Base-by-base conservation (phyloP, 2,329 filamentous ascomycete genomes). In the Fusarium nygamai region DNA sequence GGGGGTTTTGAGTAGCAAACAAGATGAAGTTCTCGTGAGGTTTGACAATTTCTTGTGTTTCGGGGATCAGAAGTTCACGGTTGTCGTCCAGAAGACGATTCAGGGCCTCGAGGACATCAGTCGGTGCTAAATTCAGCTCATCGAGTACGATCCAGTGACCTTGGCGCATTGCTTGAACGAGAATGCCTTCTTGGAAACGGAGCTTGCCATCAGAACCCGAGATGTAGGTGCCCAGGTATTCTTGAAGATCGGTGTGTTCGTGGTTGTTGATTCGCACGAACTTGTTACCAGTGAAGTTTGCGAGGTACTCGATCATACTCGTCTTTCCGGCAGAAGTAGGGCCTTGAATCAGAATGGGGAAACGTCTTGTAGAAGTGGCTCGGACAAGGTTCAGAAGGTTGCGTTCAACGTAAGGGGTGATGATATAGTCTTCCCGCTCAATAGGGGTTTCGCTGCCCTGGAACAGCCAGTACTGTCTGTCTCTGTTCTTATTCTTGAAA, bases 191-290 rank as follows among this genome's bases (percentile, higher is more conserved):
- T 81, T 98, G 95, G 78, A 98, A 99, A 17, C 88, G 90, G 47
- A 99, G 86, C 69, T 93, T 94, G 10, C 97, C 97, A 79, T 97
- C 93, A 1, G 91, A 84, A 31, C 92, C 93, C 5, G 96, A 98
- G 3, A 98, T 87, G 76, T 99, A 99, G 0, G 95, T 97, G 24
- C 96, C 96, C 11, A 99, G 86, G 79, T 99, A 99, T 81, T 99
- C 97, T 82, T 99, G 96, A 43, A 99, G 86, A 82, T 99, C 96
- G 0, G 96, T 99, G 80, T 99, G 96, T 80, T 99, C 97, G 83
- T 99, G 96, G 77, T 99, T 99, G 84, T 99, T 99, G 86, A 99
- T 99, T 69, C 96, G 91, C 48, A 99, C 95, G 80, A 98, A 99
- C 79, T 94, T 96, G 81, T 99, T 98, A 8, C 97, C 96, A 36